Conservation (phyloP, 1,139 yeast species). For the Debaryomyces sp. region DNA sequence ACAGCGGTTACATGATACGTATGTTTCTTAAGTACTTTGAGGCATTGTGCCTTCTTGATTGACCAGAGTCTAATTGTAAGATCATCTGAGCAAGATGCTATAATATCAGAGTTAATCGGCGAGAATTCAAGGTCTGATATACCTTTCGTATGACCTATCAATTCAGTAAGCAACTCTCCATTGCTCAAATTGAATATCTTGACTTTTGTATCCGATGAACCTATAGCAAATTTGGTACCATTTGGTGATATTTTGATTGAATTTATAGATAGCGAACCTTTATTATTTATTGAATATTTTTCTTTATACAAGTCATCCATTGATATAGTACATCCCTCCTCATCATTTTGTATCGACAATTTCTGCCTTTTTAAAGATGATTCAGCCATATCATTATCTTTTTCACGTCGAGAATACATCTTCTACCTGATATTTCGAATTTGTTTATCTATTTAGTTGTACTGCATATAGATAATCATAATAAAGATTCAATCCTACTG, state of each 20-base stretch:
- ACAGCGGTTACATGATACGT: slow-evolving; percentile 81
- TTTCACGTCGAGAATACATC: not conserved
- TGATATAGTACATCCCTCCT: not conserved
- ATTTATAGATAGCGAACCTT: slow-evolving; percentile 26
- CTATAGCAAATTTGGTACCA: slow-evolving; percentile 61
- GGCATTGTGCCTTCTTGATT: slow-evolving; percentile 48
- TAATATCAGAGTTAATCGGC: slow-evolving; percentile 63
- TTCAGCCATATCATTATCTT: slow-evolving; percentile 9
- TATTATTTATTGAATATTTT: slow-evolving; percentile 6
- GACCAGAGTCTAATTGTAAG: slow-evolving; percentile 79
- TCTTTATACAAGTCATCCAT: slow-evolving; percentile 8
- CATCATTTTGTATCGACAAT: not conserved
- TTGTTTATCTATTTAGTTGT: not conserved
- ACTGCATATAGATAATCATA: not conserved
- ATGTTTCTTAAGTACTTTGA: slow-evolving; percentile 73
- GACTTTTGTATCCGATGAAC: slow-evolving; percentile 38
- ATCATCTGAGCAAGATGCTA: slow-evolving; percentile 91
- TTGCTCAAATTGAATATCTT: slow-evolving; percentile 23
- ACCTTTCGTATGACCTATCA: slow-evolving; percentile 69
- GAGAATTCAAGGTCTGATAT: slow-evolving; percentile 75
- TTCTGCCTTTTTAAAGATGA: slow-evolving; percentile 10
- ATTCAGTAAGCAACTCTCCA: slow-evolving; percentile 31
- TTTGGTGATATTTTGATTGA: slow-evolving; percentile 67
- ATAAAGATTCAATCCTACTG: too few species aligned
- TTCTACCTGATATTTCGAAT: not conserved